These are phyloP conservation scores for Xylaria sp. DNA, from an alignment of 2,329 filamentous ascomycete species.

Conservation along the genomic window DNA sequence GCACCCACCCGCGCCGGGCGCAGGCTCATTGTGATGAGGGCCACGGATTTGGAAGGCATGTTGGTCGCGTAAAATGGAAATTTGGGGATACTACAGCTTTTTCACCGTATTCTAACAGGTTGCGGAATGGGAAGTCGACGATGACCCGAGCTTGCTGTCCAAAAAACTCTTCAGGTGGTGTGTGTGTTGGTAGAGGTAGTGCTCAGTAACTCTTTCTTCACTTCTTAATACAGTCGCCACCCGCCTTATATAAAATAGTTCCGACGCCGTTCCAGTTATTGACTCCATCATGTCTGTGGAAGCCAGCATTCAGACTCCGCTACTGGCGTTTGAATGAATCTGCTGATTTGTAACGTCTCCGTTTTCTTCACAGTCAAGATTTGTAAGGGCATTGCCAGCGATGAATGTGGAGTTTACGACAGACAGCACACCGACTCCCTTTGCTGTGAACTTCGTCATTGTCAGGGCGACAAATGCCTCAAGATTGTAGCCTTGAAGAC, in stretches of 20 bases:
- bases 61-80: background rate
- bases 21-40: conserved; percentile 46
- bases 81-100: background rate
- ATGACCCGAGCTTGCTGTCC: background rate
- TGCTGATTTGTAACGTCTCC: conserved; percentile 14
- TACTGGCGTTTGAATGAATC: background rate
- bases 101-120: background rate
- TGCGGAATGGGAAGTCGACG: background rate
- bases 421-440: background rate
- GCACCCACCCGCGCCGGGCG: conserved; percentile 43
- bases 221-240: background rate
- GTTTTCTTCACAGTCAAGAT: background rate
- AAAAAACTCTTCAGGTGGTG: background rate
- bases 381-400: conserved; percentile 3
- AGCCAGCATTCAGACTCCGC: background rate
- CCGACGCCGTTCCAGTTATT: background rate
- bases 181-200: background rate
- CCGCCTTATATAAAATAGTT: conserved; percentile 1
- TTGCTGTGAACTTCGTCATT: background rate
- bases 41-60: conserved; percentile 41
- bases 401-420: background rate
- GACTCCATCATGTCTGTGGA: background rate
- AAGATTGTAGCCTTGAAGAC: background rate
- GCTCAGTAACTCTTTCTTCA: background rate
- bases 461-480: background rate